These are phyloP conservation scores for Colletotrichum sp. DNA, from an alignment of 2,329 filamentous ascomycete species.

Conservation along the genomic window DNA sequence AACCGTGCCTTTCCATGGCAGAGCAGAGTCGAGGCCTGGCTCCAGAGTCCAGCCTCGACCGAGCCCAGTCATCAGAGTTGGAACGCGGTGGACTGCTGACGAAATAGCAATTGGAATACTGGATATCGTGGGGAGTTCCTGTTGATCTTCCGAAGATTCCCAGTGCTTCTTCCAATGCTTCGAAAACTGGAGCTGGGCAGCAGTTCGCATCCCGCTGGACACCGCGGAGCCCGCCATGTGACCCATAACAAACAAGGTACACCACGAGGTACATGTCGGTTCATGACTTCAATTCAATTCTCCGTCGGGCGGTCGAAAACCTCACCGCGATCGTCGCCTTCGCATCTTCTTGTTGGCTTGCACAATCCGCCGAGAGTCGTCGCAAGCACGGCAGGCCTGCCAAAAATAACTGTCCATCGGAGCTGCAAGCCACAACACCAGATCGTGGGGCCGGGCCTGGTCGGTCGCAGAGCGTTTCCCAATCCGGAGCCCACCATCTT, in stretches of 20 bases:
- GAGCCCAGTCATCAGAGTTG: neutral
- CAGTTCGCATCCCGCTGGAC: neutral
- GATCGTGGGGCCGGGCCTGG: neutral
- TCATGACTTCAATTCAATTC: neutral
- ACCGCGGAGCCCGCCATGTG: neutral
- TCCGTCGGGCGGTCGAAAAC: neutral
- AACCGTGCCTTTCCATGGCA: neutral
- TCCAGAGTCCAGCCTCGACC: neutral
- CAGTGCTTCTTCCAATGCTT: neutral
- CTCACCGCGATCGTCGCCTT: neutral
- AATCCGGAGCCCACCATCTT: neutral
- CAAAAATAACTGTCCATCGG: constrained; percentile 6
- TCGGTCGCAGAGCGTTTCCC: neutral
- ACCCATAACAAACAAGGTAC: neutral
- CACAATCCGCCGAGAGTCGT: neutral
- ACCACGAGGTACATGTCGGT: neutral
- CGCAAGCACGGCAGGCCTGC: neutral
- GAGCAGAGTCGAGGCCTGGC: neutral
- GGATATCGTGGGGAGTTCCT: neutral
- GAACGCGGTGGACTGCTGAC: constrained; percentile 7
- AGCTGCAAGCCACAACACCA: constrained; percentile 7
- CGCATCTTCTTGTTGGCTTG: neutral
- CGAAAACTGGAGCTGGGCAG: neutral
- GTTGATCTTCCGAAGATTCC: neutral
- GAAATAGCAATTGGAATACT: neutral